These are phyloP conservation scores for Hawksworthiomyces lignivorus DNA, from an alignment of 2,329 filamentous ascomycete genomes.

Conservation along the genomic window DNA sequence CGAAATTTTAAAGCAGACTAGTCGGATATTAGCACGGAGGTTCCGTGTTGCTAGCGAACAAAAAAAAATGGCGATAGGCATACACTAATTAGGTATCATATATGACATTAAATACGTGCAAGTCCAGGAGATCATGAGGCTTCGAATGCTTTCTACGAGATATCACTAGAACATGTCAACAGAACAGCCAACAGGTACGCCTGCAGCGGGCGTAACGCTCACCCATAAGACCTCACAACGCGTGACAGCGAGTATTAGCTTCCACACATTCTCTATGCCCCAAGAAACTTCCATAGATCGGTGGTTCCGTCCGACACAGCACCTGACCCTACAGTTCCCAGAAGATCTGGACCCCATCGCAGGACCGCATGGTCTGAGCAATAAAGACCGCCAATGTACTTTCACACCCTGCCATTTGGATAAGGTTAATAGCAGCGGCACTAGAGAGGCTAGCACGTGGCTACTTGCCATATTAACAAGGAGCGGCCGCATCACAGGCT, in stretches of 20 bases:
- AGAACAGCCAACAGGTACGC: too few relatives aligned
- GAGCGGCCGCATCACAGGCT: slow-evolving; percentile 16
- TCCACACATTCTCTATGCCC: slow-evolving; percentile 1
- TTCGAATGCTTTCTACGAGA: too few relatives aligned
- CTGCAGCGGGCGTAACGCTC: neutral
- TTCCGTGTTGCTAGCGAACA: too few relatives aligned
- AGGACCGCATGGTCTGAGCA: slow-evolving; percentile 9
- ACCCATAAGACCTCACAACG: neutral
- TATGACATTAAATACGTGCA: too few relatives aligned
- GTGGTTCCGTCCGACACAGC: slow-evolving; percentile 11
- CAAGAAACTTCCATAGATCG: neutral
- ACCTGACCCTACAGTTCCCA: slow-evolving; percentile 15
- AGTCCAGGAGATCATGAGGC: too few relatives aligned
- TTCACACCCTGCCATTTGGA: slow-evolving; percentile 17
- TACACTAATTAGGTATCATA: too few relatives aligned
- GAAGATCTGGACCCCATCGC: slow-evolving; percentile 15
- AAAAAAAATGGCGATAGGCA: too few relatives aligned
- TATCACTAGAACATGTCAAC: too few relatives aligned
- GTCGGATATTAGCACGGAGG: too few relatives aligned
- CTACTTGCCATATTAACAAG: slow-evolving; percentile 8
- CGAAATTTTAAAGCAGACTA: too few relatives aligned
- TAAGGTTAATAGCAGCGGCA: too few relatives aligned
- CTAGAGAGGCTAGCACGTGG: neutral
- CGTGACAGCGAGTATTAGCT: slow-evolving; percentile 6
- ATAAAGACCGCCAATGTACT: slow-evolving; percentile 11